Evolutionary conservation across 108 stramenopile genomes (phyloP), one percentile per base, ranked within the genome.

Genomic region (Skeletonema tropicum): DNA sequence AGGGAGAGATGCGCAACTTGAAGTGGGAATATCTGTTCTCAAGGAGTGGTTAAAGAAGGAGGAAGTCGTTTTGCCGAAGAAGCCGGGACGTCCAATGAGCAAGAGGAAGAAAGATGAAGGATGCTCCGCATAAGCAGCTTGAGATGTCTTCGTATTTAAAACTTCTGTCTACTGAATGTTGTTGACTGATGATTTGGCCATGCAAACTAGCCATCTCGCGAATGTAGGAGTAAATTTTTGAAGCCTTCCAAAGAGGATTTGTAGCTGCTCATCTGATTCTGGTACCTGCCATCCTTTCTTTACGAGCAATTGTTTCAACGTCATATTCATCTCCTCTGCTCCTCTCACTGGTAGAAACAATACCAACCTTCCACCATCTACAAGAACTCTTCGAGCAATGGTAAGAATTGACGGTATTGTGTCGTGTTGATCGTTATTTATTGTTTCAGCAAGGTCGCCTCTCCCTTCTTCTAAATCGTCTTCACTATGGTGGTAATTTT

Each of bases 1-100:
- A n/a, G 90, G 92, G 19, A 57, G 66, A 17, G 92, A 93, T 59
- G 39, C 46, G 5, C 88, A 89, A 42, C 73, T 93, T 13, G 87
- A 88, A 64, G 58, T 69, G 13, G 92, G 88, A 17, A 93, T 93
- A 45, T 75, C 75, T 15, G 79, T 79, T 30, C 66, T 92, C 19
- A 80, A 82, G 58, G 59, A 70, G 13, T 89, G 88, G 88, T 64
- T 91, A 13, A 66, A 85, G 59, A 59, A 83, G 13, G 88, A 91
- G 49, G 88, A 88, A 3, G 68, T 91, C 14, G 78, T 74, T 1
- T 25, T 77, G 13, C 90, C 87, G 6, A 60, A 74, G 39, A 61
- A 64, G 15, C 86, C 84, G 31, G 73, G 57, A 13, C 60, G 60
- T 41, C 69, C 71, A 23, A 80, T 58, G 71, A 69, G 68, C 21